Evolutionary conservation across 1,139 yeast species (phyloP).

Genomic region (Pichia sp.): DNA sequence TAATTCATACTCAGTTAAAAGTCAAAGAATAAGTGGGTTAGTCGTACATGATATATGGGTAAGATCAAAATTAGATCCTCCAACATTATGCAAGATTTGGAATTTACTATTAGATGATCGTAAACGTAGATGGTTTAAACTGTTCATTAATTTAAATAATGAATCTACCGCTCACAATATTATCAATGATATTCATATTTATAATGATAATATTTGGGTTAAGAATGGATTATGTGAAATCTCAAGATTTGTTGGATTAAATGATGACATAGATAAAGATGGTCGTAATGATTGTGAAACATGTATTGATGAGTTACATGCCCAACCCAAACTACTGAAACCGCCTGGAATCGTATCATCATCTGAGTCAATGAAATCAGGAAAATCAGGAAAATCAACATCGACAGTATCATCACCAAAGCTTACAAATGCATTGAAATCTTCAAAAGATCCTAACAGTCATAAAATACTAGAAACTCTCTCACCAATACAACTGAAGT

Average conservation of each 20-base stretch:
- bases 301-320: background rate
- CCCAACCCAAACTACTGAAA: background rate
- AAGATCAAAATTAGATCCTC: conserved; percentile 64
- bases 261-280: background rate
- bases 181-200: background rate
- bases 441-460: background rate
- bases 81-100: conserved; percentile 65
- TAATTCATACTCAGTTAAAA: conserved; percentile 10
- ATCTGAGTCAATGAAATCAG: background rate
- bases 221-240: background rate
- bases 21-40: conserved; percentile 43
- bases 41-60: conserved; percentile 78
- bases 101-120: conserved; percentile 66
- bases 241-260: background rate
- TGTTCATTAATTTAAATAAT: background rate
- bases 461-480: background rate
- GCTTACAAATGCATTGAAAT: background rate
- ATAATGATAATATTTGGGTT: background rate
- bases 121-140: conserved; percentile 22
- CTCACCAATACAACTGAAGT: background rate
- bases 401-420: background rate
- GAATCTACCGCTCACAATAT: background rate
- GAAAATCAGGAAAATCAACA: too few species aligned
- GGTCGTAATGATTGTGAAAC: background rate
- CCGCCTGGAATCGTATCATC: background rate